Base-by-base conservation (phyloP, 768 basidiomycete species). In the Lactarius sp. region DNA sequence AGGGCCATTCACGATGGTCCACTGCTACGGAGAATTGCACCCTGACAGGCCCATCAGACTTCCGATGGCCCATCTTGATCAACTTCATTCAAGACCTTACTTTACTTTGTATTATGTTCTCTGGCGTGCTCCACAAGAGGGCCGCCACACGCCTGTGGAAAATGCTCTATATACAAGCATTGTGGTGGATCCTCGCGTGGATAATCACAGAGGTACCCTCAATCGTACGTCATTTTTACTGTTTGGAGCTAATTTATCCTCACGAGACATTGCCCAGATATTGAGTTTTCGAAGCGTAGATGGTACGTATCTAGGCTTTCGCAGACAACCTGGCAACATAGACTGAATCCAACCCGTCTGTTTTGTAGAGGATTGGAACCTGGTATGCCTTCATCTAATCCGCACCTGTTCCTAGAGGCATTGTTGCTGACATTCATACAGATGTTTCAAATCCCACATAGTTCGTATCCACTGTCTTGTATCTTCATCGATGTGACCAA, bases 391-490 rank as follows among this genome's bases (percentile, higher is more conserved):
- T 51, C 47, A 41, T 46, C n/a, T 8, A 27, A 9, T 13, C 8
- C 16, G 4, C 9, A 31, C 20, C 41, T 27, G 22, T 42, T 49
- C 39, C 34, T 10, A 50, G 8, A 8, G 37, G 10, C 60, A 33
- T 39, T 2, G 14, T 52, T 36, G 4, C 42, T 62, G 6, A 36
- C 16, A 41, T 27, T 14, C 10, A 27, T 20, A 34, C 49, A 65
- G 64, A 65, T 62, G 22, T 65, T 65, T 49, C 60, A 65, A 52
- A 41, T 52, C 41, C 64, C 64, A 31, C 64, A 65, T 44, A 37
- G 64, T 65, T 56, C 60, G 64, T 65, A 44, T 14, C 58, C 55
- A 55, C 36, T 59, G 16, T 55, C 52, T 9, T 60, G 47, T 27
- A 42, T 64, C 39, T 44, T 55, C 47, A 44, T 52, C 22, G 57